Base-by-base conservation (phyloP, 225 moss, liverwort and hornwort genomes). In the Pleurozium schreberi region DNA sequence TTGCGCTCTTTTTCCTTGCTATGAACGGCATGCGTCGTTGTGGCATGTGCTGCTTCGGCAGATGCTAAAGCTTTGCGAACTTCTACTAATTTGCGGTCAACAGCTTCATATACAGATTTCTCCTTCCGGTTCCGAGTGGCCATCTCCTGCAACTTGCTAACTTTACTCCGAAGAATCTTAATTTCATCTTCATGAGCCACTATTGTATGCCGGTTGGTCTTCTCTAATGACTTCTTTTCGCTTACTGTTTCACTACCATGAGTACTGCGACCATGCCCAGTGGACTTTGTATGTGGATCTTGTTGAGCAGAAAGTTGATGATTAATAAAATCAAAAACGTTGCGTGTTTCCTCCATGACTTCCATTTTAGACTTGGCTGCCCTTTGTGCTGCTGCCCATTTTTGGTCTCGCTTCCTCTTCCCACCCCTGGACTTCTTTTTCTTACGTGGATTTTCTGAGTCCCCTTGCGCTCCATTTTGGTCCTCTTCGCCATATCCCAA, bases 1-100 rank as follows among this genome's bases (percentile, higher is more conserved):
- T 96, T 99, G 86, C 94, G 94, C 92, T 98, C 97, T 81, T 95
- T 96, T 90, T 99, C 99, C 91, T 97, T 97, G 92, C 92, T 96
- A 60, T 96, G 93, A 69, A 99, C 95, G 62, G 95, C 96, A 86
- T 95, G 74, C 23, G 89, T 94, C 55, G 97, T 94, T 66, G 92
- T 94, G 63, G 96, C 96, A 89, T 95, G 97, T 47, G 95, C 95
- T 77, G 94, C 93, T 90, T 99, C 99, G 57, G 99, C 97, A 60
- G 92, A 90, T 59, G 91, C 87, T 50, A 99, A 90, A 69, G 97
- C 95, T 82, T 93, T 95, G 43, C 93, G 94, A 80, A 94, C 95
- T 90, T 96, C 97, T 84, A 91, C 91, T 86, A 99, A 90, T 93
- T 94, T 96, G 43, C 95, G 94, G 85, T 90, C 93, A 59, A 97